phyloP scores from a whole-genome alignment of 2,329 filamentous ascomycete genomes.

The Raffaelea ambrosiae region DNA sequence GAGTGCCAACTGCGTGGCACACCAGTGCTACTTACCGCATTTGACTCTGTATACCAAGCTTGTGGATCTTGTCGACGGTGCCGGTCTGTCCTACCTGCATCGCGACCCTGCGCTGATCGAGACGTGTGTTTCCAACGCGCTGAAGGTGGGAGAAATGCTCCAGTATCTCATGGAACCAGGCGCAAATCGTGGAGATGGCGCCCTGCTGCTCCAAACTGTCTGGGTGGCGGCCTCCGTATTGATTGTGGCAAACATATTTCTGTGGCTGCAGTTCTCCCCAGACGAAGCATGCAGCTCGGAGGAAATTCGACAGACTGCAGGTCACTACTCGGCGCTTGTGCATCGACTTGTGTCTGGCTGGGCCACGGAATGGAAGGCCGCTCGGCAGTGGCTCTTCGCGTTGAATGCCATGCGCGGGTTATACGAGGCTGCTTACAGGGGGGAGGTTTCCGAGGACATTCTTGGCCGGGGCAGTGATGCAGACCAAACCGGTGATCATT shows the following conservation, averaged over 20 bases:
- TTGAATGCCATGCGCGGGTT: conserved; percentile 15
- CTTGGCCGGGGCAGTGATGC: background rate
- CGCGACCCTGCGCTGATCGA: conserved; percentile 11
- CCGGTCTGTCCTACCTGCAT: conserved; percentile 15
- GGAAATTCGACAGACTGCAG: conserved; percentile 1
- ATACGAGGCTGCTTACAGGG: conserved; percentile 16
- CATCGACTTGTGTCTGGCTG: conserved; percentile 10
- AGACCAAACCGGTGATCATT: background rate
- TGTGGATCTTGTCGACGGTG: conserved; percentile 14
- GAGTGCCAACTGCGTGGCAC: conserved; percentile 15
- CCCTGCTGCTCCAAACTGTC: conserved; percentile 7
- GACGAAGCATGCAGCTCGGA: conserved; percentile 6
- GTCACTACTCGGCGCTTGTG: conserved; percentile 7
- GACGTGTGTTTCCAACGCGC: conserved; percentile 14
- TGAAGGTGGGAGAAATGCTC: conserved; percentile 14
- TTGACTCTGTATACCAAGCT: conserved; percentile 12
- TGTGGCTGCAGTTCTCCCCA: conserved; percentile 14
- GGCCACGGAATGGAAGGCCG: conserved; percentile 9
- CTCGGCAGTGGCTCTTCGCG: conserved; percentile 13
- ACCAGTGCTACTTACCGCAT: conserved; percentile 18
- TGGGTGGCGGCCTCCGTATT: conserved; percentile 15
- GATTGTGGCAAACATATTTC: conserved; percentile 12
- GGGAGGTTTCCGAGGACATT: conserved; percentile 9
- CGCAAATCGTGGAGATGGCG: background rate
- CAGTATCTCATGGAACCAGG: conserved; percentile 7